Conservation (phyloP, 2,329 filamentous ascomycete genomes). For the Pseudovirgaria hyperparasitica region DNA sequence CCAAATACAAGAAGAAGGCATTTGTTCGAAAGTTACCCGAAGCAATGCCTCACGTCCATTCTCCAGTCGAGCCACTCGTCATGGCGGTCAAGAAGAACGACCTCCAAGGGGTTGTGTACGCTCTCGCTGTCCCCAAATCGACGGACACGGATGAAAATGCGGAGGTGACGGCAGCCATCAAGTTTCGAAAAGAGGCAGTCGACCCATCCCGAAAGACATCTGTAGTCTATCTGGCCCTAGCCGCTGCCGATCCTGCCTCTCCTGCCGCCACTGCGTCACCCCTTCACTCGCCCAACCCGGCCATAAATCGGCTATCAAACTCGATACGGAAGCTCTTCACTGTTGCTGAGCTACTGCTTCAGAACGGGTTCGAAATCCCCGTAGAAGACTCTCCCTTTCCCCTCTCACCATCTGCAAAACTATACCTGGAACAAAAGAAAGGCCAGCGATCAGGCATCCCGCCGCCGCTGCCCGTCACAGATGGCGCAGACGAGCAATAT, state of each 20-base stretch:
- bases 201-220: slow-evolving; percentile 84
- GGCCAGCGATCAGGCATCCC: slow-evolving; percentile 31
- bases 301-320: no score
- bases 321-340: slow-evolving; percentile 51
- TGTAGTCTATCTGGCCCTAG: slow-evolving; percentile 79
- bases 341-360: slow-evolving; percentile 78
- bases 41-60: slow-evolving; percentile 61
- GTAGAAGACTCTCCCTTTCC: slow-evolving; percentile 64
- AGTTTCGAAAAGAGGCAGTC: no score
- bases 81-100: slow-evolving; percentile 95
- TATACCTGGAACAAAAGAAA: slow-evolving; percentile 73
- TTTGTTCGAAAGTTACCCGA: slow-evolving; percentile 70
- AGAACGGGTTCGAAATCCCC: slow-evolving; percentile 88
- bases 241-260: slow-evolving; percentile 79
- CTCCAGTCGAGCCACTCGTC: slow-evolving; percentile 75
- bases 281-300: slow-evolving; percentile 30
- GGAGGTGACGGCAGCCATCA: no score
- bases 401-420: slow-evolving; percentile 63
- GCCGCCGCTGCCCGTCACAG: no score
- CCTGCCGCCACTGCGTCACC: slow-evolving; percentile 41
- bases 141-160: slow-evolving; percentile 74
- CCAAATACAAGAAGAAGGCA: slow-evolving; percentile 78
- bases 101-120: slow-evolving; percentile 84
- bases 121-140: slow-evolving; percentile 71
- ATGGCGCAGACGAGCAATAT: no score